Evolutionary conservation across 345 rosid species (phyloP), one percentile per base, ranked within the genome.

Genomic region (Theobroma cacao): DNA sequence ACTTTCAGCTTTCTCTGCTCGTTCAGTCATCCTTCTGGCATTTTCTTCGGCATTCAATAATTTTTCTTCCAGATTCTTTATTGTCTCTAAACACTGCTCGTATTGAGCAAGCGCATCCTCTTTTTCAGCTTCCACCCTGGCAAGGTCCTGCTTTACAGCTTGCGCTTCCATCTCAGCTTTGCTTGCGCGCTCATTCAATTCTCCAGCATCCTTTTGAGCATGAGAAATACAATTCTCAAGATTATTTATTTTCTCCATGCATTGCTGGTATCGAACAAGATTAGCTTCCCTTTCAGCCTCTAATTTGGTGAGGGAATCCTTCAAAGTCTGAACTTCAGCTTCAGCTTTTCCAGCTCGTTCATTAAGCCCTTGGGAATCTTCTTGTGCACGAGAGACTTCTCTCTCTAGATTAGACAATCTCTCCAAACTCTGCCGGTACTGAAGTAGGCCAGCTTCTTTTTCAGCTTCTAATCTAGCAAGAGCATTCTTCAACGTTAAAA

Each of bases 391-490:
- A 77, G 90, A 88, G 73, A 93, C 86, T 86, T 92, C 92, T 62
- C 79, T 81, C 90, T 95, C 98, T 77, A 95, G 78, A 80, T 84
- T 85, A 69, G 94, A 82, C 64, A 94, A 81, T 79, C 88, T 89
- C 78, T 92, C 97, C 84, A 91, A 85, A 80, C 92, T 89, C 79
- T 86, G 89, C 48, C 85, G 93, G 85, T 91, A 94, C 85, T 92
- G 89, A 77, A 84, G 84, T 75, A 89, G 55, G 85, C 73, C 92
- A 79, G 92, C 94, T 82, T 94, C 95, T 83, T 94, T 96, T 81
- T 96, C 98, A 80, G 90, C 92, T 85, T 96, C 97, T 76, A 96
- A 84, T 86, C 87, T 92, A 61, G 93, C 83, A 77, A 97, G 94
- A 63, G 90, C 91, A 62, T 91, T 92, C 88, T 89, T 93, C 67